Percentiles rank a stretch among this genome's conserved stretches.
phyloP scores from a whole-genome alignment of 768 basidiomycete genomes.

The Boletus vermiculosoides region DNA sequence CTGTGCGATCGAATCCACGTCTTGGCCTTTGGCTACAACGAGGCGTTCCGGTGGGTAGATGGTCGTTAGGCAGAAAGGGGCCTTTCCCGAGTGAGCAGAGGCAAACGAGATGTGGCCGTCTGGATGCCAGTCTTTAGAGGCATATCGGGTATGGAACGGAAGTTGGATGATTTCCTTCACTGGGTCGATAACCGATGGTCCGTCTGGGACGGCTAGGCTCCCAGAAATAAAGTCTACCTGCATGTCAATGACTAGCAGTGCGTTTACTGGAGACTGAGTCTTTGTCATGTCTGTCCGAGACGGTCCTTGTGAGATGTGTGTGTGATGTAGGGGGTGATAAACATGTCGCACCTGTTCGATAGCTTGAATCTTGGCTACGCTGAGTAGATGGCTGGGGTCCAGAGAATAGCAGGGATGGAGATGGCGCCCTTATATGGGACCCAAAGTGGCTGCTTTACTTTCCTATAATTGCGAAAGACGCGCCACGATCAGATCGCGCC shows the following conservation, averaged over 20 bases:
- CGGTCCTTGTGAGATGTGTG: not conserved
- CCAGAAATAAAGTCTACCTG: conserved; percentile 84
- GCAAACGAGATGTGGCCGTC: conserved; percentile 71
- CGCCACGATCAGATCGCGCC: not conserved
- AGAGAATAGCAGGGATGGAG: not conserved
- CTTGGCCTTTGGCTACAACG: conserved; percentile 29
- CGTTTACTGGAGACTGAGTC: conserved; percentile 28
- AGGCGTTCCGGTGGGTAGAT: conserved; percentile 34
- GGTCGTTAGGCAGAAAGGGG: conserved; percentile 41
- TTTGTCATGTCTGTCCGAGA: conserved; percentile 18
- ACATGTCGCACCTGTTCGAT: not conserved
- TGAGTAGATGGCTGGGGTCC: not conserved
- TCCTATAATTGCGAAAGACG: not conserved
- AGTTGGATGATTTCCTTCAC: conserved; percentile 58
- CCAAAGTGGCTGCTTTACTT: not conserved
- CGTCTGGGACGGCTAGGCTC: conserved; percentile 67
- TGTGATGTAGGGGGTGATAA: not conserved
- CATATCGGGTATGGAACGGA: conserved; percentile 52
- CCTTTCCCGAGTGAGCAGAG: conserved; percentile 41
- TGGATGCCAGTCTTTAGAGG: conserved; percentile 61
- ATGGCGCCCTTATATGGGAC: not conserved
- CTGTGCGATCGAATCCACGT: conserved; percentile 12
- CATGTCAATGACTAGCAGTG: conserved; percentile 72
- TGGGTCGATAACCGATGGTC: conserved; percentile 51
- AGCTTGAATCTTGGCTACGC: not conserved